Evolutionary conservation across 1,284 basidiomycete species (phyloP), one percentile per base, ranked within the genome.

Genomic region (Cryptococcus neoformans): DNA sequence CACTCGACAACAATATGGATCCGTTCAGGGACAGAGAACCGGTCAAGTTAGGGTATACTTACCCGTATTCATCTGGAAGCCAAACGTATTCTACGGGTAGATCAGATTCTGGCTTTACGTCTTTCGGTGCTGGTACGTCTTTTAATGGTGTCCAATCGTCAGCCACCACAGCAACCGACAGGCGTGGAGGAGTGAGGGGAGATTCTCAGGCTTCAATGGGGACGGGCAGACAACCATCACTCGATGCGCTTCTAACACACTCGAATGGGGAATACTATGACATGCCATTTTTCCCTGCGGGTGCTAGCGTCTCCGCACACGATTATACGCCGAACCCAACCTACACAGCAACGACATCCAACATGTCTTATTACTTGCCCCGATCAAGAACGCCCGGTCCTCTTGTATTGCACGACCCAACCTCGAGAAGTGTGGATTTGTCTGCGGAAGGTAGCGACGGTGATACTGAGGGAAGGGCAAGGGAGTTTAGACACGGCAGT

Each of bases 341-440:
- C 46, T 10, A 49, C 54, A 36, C 53, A 56, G 12, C 41, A 49
- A 46, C 28, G 28, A 28, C 28, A 28, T 28, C 28, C 28, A 28
- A 28, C 28, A 28, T 28, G 28, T 28, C 28, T 28, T 28, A 28
- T 28, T 28, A 28, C 28, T 3, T 4, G 28, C 28, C 28, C 4
- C 28, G 28, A 28, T 28, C 28, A 28, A 28, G 28, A 28, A 4
- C 28, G 28, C 35, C 55, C n/a, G 59, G 67, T 17, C 65, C 64
- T 1, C 58, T 74, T 16, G 54, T 60, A 8, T 56, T 72, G 10
- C 68, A 74, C 50, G 63, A 68, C 45, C 50, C 55, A 2, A 21
- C 40, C 3, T 35, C 49, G 1, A 39, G 50, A 36, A 61, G 53
- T 21, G 35, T 35, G 34, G 51, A 47, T 44, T 39, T 41, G 41